Evolutionary conservation across 495 filamentous ascomycete genomes (phyloP), one percentile per base, ranked within the genome.

Genomic region (Mytilinidion resinicola): DNA sequence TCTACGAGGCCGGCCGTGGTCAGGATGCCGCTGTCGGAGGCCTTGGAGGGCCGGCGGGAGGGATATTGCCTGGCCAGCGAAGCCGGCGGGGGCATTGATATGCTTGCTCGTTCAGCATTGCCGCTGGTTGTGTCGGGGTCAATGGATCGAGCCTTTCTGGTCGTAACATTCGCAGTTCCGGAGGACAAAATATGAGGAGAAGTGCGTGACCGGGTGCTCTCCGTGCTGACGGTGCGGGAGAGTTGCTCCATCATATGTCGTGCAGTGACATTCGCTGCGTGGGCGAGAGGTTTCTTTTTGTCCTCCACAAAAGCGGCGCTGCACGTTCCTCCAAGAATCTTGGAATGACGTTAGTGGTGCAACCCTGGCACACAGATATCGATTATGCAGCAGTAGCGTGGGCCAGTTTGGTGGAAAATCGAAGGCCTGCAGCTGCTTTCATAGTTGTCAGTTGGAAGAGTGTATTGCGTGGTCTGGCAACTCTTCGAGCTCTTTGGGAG

Each of bases 81-180:
- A 1, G 71, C 53, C 10, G 79, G 76, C 43, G 82, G 77, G 11
- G 82, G 82, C 80, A 85, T 83, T 12, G 80, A 85, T 19, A 85
- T 72, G 63, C 76, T 82, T 47, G 80, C 76, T 61, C 77, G 77
- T 47, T 82, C 81, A 36, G 76, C 71, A 65, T 76, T 76, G 25
- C 70, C 67, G 44, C 70, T 69, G 35, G 70, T 75, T 42, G 76
- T 79, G 44, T 78, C 79, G 25, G 70, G 55, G 55, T 83, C 81
- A 3, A 75, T 76, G 64, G 81, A 75, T 38, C 76, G 71, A 51
- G 78, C 72, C 64, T 85, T 85, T 49, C 76, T 74, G 53, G 57
- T 76, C 34, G 77, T 19, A 5, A 51, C 58, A 6, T 70, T 60
- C 17, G 71, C 64, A 51, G 65, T 42, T 6, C 55, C 60, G 17